Base-by-base conservation (phyloP, 2,329 filamentous ascomycete genomes). In the Graphiopsis chlorocephala region DNA sequence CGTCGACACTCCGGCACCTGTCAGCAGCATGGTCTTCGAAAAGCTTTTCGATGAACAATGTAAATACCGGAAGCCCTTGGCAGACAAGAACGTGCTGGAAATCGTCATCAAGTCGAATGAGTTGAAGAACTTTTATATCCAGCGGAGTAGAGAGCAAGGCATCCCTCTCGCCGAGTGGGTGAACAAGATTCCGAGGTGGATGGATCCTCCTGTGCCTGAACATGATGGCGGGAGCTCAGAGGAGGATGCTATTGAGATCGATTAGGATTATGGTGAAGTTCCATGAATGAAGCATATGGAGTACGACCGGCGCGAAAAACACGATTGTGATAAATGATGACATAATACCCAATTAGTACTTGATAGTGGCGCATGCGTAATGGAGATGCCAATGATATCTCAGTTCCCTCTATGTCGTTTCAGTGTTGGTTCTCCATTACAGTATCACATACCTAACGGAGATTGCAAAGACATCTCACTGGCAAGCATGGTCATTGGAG, bases 81-180 rank as follows among this genome's bases (percentile, higher is more conserved):
- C 68, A 29, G 26, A 63, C 1, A 75, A 67, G 58, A 76, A 72
- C 53, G 72, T 76, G 11, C 70, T 72, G 20, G 73, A 77, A 63
- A 76, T 76, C 58, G 71, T 77, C 1, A 65, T 68, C 14, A 65
- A 62, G 25, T 73, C 74, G 11, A 71, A 71, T 1, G 64, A 67
- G 17, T 10, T 56, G 4, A 56, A 38, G 31, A 8, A 33, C 6
- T 35, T 23, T 14, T 35, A 14, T 2, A 35, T 56, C n/a, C 12
- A 56, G 7, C n/a, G n/a, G n/a, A 23, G 31, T 31, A 56, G 31
- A 11, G 53, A 56, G 1, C 25, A 7, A 1, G 29, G 29, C 10
- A 14, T 35, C 4, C 17, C 29, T 0, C 5, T 38, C n/a, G n/a
- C 7, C 3, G 29, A 38, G 20, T 56, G 53, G 53, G 53, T 56